phyloP scores from a whole-genome alignment of 192 early-diverging fungal genomes.

The Coemansia pectinata region DNA sequence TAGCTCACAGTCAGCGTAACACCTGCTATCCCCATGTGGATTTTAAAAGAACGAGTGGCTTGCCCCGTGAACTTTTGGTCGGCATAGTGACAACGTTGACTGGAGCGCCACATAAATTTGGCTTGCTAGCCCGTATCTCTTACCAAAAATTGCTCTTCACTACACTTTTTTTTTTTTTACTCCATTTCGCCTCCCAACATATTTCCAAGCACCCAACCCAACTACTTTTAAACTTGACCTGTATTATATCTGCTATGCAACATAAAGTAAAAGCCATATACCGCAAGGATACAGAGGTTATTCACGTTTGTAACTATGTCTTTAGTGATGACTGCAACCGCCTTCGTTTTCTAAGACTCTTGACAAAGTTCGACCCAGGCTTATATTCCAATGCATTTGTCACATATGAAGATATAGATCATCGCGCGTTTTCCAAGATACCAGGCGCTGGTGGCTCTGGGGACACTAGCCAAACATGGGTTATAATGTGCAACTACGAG shows the following conservation, averaged over 20 bases:
- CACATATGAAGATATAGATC: not conserved
- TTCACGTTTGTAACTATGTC: not conserved
- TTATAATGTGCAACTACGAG: not conserved
- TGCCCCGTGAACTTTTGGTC: not conserved
- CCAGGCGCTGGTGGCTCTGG: not conserved
- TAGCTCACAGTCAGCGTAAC: not conserved
- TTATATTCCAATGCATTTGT: not conserved
- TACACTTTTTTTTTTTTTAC: too few relatives aligned
- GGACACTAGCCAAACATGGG: not conserved
- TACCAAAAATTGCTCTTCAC: not conserved
- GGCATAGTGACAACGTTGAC: not conserved
- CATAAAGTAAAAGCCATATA: not conserved
- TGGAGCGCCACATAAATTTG: not conserved
- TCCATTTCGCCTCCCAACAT: not conserved
- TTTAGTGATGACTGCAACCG: not conserved
- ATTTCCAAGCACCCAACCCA: not conserved
- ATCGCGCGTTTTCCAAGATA: not conserved
- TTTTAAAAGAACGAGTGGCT: not conserved
- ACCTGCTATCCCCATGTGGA: not conserved
- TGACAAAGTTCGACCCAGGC: not conserved
- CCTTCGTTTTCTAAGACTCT: not conserved
- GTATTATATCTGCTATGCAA: not conserved
- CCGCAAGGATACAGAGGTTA: not conserved
- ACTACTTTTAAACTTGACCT: not conserved
- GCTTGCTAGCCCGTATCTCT: not conserved